phyloP scores from a whole-genome alignment of 257 asterid genomes.

The Echites panduratus region DNA sequence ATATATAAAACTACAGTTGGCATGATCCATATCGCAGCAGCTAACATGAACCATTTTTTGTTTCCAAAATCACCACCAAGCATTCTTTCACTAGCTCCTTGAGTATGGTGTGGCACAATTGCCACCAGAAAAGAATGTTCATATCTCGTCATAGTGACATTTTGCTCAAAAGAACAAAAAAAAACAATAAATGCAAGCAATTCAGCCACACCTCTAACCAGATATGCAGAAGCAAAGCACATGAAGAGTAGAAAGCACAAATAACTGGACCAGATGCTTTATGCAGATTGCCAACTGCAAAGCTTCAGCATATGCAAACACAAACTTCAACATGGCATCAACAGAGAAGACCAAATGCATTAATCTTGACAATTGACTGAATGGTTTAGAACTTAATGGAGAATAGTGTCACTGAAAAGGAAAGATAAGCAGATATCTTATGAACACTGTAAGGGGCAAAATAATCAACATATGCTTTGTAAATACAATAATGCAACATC shows the following conservation, averaged over 20 bases:
- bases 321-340: not conserved
- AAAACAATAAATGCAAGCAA: not conserved
- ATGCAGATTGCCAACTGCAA: not conserved
- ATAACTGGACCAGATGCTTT: not conserved
- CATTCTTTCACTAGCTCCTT: not conserved
- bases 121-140: not conserved
- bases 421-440: not conserved
- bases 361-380: not conserved
- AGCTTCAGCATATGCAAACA: not conserved
- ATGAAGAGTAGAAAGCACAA: not conserved
- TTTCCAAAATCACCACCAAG: not conserved
- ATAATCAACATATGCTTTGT: constrained; percentile 4
- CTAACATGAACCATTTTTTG: not conserved
- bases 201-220: not conserved
- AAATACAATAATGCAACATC: not conserved
- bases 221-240: not conserved
- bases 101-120: not conserved
- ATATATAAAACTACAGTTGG: not conserved
- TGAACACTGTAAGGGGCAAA: not conserved
- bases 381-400: not conserved
- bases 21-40: not conserved
- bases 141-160: not conserved
- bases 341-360: not conserved
- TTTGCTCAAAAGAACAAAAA: not conserved
- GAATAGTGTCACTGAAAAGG: not conserved